phyloP scores from a whole-genome alignment of 2,329 filamentous ascomycete species.

The Nemania diffusa region DNA sequence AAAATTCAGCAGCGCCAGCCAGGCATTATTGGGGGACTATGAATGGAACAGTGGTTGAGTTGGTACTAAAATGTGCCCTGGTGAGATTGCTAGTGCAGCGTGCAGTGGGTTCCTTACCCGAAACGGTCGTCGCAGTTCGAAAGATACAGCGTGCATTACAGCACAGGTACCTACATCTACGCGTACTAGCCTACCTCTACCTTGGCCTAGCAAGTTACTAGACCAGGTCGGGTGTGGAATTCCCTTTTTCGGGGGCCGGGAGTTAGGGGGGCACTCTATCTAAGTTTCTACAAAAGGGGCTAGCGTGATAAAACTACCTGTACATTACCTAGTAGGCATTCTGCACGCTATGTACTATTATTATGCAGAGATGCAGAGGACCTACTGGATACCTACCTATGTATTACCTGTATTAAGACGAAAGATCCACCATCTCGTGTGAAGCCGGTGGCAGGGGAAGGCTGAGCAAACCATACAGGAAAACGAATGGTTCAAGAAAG shows the following conservation, averaged over 20 bases:
- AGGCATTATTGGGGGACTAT: constrained; percentile 19
- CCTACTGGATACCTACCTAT: not conserved
- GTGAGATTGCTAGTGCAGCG: constrained; percentile 11
- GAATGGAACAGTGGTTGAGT: constrained; percentile 16
- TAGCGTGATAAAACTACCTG: too few relatives aligned
- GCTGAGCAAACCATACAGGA: constrained; percentile 13
- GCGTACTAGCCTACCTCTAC: not conserved
- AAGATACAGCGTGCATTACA: constrained; percentile 8
- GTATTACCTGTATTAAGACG: constrained; percentile 15
- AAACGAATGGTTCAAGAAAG: not conserved
- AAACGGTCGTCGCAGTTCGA: constrained; percentile 6
- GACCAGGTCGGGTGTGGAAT: constrained; percentile 12
- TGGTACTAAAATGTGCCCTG: constrained; percentile 10
- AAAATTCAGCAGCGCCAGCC: constrained; percentile 28
- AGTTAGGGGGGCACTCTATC: constrained; percentile 33
- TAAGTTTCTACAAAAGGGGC: constrained; percentile 15
- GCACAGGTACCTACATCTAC: not conserved
- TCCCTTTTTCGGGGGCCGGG: constrained; percentile 31
- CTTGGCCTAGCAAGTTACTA: not conserved
- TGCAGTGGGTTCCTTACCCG: constrained; percentile 4
- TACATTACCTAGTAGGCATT: too few relatives aligned
- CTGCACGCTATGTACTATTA: too few relatives aligned
- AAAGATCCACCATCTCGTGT: constrained; percentile 13
- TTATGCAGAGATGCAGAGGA: too few relatives aligned
- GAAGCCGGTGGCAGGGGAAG: constrained; percentile 18